Base-by-base conservation (phyloP, 306 rosid genomes). In the Lagenaria siceraria region DNA sequence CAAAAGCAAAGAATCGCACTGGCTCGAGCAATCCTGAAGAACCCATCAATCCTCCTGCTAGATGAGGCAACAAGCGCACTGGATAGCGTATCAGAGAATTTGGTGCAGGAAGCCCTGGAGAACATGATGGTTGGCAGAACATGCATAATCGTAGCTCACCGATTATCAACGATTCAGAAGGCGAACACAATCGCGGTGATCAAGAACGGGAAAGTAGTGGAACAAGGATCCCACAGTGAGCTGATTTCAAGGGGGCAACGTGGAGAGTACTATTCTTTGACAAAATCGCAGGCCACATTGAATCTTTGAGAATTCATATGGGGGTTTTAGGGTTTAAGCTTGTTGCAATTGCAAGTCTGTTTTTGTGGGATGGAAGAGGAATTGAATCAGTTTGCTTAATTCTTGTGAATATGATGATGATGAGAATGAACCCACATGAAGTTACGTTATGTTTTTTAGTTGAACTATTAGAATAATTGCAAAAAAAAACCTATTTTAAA, bases 11-110 rank as follows among this genome's bases (percentile, higher is more conserved):
- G 96, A 80, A 81, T 95, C 65, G 97, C 97, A 10, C 84, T 89
- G 60, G 99, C 97, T 2, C 84, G 97, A 17, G 97, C 97, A 4
- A 85, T 92, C 64, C 79, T 90, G 68, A 95, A 89, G 91, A 90
- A 90, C 55, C 92, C 97, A 8, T 68, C 97, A 81, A 89, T 95
- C 69, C 92, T 95, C 8, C 89, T 95, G 11, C 84, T 95, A 14
- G 97, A 95, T 55, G 96, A 92, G 81, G 97, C 97, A 1, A 95
- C 99, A 2, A 89, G 97, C 82, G 98, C 97, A 78, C 96, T 92
- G 56, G 98, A 95, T 49, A 92, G 97, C 62, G 89, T 86, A 38
- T 92, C 99, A 15, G 97, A 90, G 82, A 86, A 85, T 12, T 79
- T 87, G 31, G 90, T 84, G 70, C 88, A 92, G 82, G 97, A 87